A percentile compares a stretch with the other conserved stretches of the same genome.
These are phyloP conservation scores for Orbilia ellipsospora DNA, from an alignment of 2,329 filamentous ascomycete genomes.

Conservation along the genomic window DNA sequence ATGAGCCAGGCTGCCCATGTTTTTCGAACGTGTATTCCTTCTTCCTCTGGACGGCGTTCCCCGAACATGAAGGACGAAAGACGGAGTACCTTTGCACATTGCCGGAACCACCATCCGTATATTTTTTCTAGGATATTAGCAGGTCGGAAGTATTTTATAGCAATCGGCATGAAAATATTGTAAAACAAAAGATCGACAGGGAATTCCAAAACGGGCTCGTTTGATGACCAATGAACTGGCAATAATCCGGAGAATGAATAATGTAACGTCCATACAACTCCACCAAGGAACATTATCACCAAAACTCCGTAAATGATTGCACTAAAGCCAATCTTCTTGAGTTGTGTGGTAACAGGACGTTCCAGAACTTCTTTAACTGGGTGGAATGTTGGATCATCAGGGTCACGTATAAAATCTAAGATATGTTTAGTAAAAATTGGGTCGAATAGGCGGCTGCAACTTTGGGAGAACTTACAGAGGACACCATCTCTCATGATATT, in stretches of 20 bases:
- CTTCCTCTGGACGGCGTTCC: conserved; percentile 81
- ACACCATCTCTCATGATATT: conserved; percentile 97
- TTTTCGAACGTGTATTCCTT: conserved; percentile 74
- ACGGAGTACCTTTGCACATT: conserved; percentile 80
- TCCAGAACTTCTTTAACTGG: conserved; percentile 96
- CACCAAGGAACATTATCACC: conserved; percentile 91
- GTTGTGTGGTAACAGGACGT: conserved; percentile 87
- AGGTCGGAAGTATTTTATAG: conserved; percentile 84
- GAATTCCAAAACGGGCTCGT: conserved; percentile 91
- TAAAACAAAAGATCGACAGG: conserved; percentile 94
- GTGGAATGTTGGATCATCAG: conserved; percentile 97
- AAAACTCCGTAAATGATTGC: conserved; percentile 94
- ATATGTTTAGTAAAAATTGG: conserved; percentile 60
- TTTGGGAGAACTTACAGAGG: conserved; percentile 73
- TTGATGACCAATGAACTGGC: conserved; percentile 92
- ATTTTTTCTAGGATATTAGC: conserved; percentile 84
- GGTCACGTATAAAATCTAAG: conserved; percentile 92
- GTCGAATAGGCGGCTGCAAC: neutral
- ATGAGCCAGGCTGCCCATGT: conserved; percentile 67
- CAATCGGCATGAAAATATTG: conserved; percentile 92
- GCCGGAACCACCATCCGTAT: conserved; percentile 96
- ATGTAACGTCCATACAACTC: conserved; percentile 91
- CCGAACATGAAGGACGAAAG: conserved; percentile 94
- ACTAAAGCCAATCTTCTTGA: conserved; percentile 95
- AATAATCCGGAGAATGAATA: conserved; percentile 76